Base-by-base conservation (phyloP, 2,329 filamentous ascomycete genomes). In the Fusarium pininemorale region DNA sequence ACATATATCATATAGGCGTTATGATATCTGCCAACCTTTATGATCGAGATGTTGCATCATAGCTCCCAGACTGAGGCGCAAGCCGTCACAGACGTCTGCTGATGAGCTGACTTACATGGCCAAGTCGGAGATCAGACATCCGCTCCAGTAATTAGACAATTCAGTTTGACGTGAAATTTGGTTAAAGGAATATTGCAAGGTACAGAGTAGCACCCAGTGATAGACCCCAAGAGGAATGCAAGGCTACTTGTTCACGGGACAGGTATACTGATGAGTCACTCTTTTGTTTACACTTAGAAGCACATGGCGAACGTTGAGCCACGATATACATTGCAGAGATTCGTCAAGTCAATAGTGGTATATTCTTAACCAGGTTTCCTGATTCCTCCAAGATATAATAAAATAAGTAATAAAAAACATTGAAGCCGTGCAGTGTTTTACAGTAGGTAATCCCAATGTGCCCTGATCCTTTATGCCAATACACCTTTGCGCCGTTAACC, bases 401-500 rank as follows among this genome's bases (percentile, higher is more conserved):
- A 24, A 30, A 35, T 15, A 16, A 35, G 14, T 35, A 35, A 16
- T 35, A 35, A 16, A 35, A 44, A 45, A 38, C 38, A 50, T 44
- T 28, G 28, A 70, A 66, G 42, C n/a, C 13, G 20, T 44, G 24
- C 38, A 30, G 30, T 45, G 22, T 44, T 24, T n/a, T 39, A 48
- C 45, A 48, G 24, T 38, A 20, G 13, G 38, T 11, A 57, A 54
- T 35, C 26, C 47, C 39, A 42, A 45, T 54, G 28, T 69, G 22
- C 37, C 53, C 24, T 35, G 22, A n/a, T 24, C 66, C 41, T 32
- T 54, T 63, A 41, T 47, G 26, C 58, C 58, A 15, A 47, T 63
- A 45, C 45, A 66, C 67, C 67, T 24, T 47, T 54, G 70, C 67
- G 45, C 67, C 67, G 16, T 48, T 47, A 58, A 53, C 58, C 20